phyloP scores from a whole-genome alignment of 768 basidiomycete genomes.

The Cystofilobasidium ferigula region DNA sequence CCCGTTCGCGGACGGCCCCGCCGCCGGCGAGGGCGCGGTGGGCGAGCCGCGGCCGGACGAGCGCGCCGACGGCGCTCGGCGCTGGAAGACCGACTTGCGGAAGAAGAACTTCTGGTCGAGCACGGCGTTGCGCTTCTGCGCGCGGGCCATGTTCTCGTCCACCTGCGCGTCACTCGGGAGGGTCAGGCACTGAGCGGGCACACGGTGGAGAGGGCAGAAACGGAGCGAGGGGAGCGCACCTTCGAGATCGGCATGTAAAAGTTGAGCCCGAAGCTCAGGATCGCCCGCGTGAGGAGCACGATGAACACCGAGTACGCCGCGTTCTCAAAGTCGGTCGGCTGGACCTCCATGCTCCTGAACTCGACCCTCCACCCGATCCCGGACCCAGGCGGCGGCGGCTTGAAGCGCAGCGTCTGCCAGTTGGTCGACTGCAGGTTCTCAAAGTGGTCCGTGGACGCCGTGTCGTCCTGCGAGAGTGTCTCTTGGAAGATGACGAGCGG shows the following conservation, averaged over 20 bases:
- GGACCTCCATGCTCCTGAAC: constrained; percentile 98
- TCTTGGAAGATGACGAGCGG: constrained; percentile 92
- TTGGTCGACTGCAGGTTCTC: constrained; percentile 99
- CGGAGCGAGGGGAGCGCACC: constrained; percentile 42
- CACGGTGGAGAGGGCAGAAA: not conserved
- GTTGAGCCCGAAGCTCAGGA: constrained; percentile 79
- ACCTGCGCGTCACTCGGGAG: constrained; percentile 48
- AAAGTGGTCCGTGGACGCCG: constrained; percentile 80
- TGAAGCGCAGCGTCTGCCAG: constrained; percentile 98
- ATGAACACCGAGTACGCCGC: constrained; percentile 92
- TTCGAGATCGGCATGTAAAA: constrained; percentile 96
- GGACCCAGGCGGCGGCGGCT: constrained; percentile 88
- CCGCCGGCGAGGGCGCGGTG: constrained; percentile 6
- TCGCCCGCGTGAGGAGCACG: constrained; percentile 85
- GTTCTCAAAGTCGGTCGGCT: constrained; percentile 97
- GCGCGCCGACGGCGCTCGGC: constrained; percentile 32
- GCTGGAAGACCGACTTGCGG: constrained; percentile 64
- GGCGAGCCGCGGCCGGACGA: too few species aligned
- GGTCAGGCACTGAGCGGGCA: not conserved
- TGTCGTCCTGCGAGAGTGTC: constrained; percentile 83
- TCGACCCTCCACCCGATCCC: constrained; percentile 96
- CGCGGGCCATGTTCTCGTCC: constrained; percentile 88
- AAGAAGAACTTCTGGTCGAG: constrained; percentile 72
- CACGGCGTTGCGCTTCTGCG: constrained; percentile 72
- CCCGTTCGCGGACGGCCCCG: constrained; percentile 16